Conservation (phyloP, 306 rosid species). For the Quercus bicolor region DNA sequence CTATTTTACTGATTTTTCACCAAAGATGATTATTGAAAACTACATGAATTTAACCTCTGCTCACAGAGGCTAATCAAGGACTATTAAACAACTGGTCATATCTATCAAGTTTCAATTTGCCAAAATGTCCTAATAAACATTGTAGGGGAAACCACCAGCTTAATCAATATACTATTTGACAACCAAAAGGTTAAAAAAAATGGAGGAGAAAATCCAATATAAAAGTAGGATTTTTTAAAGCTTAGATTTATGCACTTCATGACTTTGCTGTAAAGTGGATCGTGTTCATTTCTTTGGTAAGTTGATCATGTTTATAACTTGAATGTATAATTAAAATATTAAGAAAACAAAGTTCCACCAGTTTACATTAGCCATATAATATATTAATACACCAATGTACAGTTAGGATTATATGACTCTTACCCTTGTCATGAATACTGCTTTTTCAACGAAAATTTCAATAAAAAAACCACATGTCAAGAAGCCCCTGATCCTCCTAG, state of each 20-base stretch:
- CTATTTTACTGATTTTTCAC: slow-evolving; percentile 70
- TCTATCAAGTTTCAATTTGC: not conserved
- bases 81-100: not conserved
- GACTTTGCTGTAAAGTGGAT: slow-evolving; percentile 31
- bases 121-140: not conserved
- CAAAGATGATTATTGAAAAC: slow-evolving; percentile 53
- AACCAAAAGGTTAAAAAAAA: slow-evolving; percentile 8
- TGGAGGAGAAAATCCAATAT: not conserved
- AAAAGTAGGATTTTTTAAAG: not conserved
- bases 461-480: too few species aligned
- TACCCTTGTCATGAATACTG: too few species aligned
- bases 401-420: too few species aligned
- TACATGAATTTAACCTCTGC: slow-evolving; percentile 48
- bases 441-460: too few species aligned
- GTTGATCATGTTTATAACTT: slow-evolving; percentile 22
- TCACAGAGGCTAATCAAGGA: slow-evolving; percentile 17
- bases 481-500: too few species aligned
- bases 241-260: slow-evolving; percentile 13
- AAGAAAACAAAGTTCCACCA: too few species aligned
- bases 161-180: not conserved
- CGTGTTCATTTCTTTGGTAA: not conserved
- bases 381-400: too few species aligned
- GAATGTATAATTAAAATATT: too few species aligned
- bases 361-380: too few species aligned
- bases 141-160: not conserved